Evolutionary conservation across 2,329 filamentous ascomycete species (phyloP), one percentile per base, ranked within the genome.

Genomic region (Sclerotinia subarctica): DNA sequence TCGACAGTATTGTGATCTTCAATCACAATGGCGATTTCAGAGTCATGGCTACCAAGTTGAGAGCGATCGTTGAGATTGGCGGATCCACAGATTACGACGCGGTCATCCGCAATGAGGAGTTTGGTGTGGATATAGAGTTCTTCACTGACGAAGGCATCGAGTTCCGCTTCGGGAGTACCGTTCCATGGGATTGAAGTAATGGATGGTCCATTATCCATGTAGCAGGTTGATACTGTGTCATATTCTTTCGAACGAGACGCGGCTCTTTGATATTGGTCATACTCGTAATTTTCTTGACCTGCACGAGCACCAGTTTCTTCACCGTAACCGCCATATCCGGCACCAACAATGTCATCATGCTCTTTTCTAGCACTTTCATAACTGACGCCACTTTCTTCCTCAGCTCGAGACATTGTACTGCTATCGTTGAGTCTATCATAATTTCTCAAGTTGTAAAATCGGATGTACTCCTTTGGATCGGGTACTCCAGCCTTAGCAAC

Each of bases 21-120:
- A 75, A 97, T 91, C 68, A 96, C 85, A 71, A 96, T 90, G n/a
- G 93, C 92, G 67, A 97, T 92, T 77, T 97, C 93, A 0, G 89
- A 92, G 80, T 96, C 93, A 79, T 95, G 93, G 68, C 87, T 85
- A 47, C 92, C 93, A 5, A 96, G 85, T 80, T 97, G 91, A 3
- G 90, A 94, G 69, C 84, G 82, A 74, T 86, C 83, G 76, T 88
- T 86, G 68, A 86, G 78, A 74, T 85, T 85, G 72, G 83, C 84
- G 17, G 79, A 92, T 70, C 93, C 93, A 77, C 91, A 94, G 72
- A 96, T 94, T 68, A 93, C 91, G 62, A 91, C 84, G 10, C 86
- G 84, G 77, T 96, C 93, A 76, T 96, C 93, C 56, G 90, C 92
- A 69, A 96, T 95, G 69, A 92, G 83, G 26, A 92, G 80, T 77